phyloP scores from a whole-genome alignment of 352 stramenopile species.

The Phytophthora hibernalis region DNA sequence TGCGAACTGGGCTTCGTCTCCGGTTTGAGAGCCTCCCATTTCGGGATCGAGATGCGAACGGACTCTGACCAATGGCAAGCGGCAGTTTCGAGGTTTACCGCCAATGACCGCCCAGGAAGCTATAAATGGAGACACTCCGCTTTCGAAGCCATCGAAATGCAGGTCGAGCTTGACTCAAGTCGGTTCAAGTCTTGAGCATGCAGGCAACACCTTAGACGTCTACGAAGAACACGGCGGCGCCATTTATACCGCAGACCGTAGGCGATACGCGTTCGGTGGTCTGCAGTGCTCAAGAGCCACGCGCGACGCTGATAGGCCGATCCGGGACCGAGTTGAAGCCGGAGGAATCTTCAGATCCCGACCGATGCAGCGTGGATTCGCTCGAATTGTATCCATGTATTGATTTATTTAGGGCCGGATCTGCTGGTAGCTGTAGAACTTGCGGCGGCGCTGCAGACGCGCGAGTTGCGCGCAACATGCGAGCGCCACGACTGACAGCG shows the following conservation, averaged over 20 bases:
- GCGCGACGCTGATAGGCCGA: background rate
- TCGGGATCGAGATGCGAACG: background rate
- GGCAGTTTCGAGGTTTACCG: background rate
- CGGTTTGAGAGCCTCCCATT: background rate
- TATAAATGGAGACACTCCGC: background rate
- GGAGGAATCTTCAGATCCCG: conserved; percentile 1
- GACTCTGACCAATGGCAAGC: background rate
- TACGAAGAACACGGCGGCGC: background rate
- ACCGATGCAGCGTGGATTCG: background rate
- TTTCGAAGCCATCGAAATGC: background rate
- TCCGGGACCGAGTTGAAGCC: conserved; percentile 9
- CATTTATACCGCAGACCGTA: conserved; percentile 12
- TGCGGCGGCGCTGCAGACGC: conserved; percentile 40
- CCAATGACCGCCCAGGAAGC: background rate
- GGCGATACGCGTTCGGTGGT: conserved; percentile 8
- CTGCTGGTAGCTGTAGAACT: conserved; percentile 40
- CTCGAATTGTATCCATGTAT: too few species aligned
- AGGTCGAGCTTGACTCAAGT: too few species aligned
- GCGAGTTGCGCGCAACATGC: conserved; percentile 57
- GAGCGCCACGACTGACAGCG: conserved; percentile 61
- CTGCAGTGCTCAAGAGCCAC: background rate
- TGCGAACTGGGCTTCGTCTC: conserved; percentile 8
- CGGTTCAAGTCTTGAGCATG: too few species aligned
- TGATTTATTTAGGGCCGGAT: conserved; percentile 46
- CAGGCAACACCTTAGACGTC: background rate